Percentiles rank a stretch among this genome's conserved stretches.
Evolutionary conservation across 495 filamentous ascomycete species (phyloP).

Genomic region (Xylona heveae): DNA sequence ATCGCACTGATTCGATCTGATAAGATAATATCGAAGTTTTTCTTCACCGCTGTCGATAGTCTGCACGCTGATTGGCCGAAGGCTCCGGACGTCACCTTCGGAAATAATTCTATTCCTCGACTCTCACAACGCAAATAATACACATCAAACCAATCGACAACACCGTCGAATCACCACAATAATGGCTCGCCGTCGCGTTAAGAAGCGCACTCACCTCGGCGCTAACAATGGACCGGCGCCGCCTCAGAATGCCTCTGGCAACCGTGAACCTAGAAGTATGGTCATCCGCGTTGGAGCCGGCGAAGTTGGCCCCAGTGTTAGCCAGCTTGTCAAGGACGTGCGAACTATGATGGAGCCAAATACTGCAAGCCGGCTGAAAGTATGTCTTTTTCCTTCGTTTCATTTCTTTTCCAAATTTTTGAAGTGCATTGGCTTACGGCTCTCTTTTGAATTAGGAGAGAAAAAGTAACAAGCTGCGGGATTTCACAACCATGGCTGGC

Average conservation of each 20-base stretch:
- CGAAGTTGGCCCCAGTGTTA: conserved; percentile 79
- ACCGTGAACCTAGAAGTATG: conserved; percentile 77
- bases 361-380: conserved; percentile 65
- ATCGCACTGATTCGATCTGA: conserved; percentile 1
- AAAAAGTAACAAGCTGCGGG: conserved; percentile 68
- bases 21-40: no score
- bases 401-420: conserved; percentile 4
- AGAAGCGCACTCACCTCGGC: conserved; percentile 72
- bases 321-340: conserved; percentile 80
- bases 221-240: conserved; percentile 35
- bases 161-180: conserved; percentile 3
- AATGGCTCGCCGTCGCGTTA: conserved; percentile 69
- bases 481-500: conserved; percentile 91
- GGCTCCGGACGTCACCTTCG: neutral
- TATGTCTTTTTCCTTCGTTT: conserved; percentile 9
- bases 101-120: neutral
- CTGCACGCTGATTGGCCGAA: conserved; percentile 2
- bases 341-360: conserved; percentile 87
- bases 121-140: neutral
- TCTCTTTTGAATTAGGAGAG: conserved; percentile 40
- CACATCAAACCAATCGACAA: no score
- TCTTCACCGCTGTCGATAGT: no score
- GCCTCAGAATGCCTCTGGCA: conserved; percentile 25
- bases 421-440: neutral
- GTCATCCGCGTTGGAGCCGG: conserved; percentile 91